Percentiles rank a stretch among this genome's conserved stretches.
phyloP scores from a whole-genome alignment of 495 filamentous ascomycete species.

The Aspergillus funiculosus region DNA sequence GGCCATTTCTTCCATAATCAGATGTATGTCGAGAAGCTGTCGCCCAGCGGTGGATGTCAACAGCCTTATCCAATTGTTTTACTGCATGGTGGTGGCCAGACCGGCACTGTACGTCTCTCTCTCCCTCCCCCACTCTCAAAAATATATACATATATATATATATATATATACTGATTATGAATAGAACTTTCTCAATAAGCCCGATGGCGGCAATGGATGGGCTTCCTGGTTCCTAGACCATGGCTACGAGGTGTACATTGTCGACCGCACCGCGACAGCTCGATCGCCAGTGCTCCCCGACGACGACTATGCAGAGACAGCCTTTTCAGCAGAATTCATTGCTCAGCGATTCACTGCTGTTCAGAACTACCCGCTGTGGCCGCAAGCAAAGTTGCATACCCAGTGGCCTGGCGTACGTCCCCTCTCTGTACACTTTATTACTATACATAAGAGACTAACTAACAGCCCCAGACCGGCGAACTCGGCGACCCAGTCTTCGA shows the following conservation, averaged over 20 bases:
- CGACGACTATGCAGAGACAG: constrained; percentile 23
- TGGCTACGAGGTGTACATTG: constrained; percentile 42
- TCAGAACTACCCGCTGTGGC: constrained; percentile 33
- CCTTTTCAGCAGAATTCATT: constrained; percentile 29
- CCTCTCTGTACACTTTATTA: not conserved
- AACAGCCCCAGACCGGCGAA: constrained; percentile 21
- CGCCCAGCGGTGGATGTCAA: constrained; percentile 22
- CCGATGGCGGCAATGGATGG: constrained; percentile 45
- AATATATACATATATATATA: too few relatives aligned
- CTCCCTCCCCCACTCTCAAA: not conserved
- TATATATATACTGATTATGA: too few relatives aligned
- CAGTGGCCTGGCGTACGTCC: constrained; percentile 39
- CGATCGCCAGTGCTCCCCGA: constrained; percentile 34
- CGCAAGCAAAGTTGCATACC: constrained; percentile 41
- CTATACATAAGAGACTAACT: not conserved
- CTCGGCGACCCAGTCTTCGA: constrained; percentile 41
- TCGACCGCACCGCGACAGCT: constrained; percentile 41
- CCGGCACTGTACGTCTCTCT: constrained; percentile 41
- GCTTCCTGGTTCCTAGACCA: constrained; percentile 40
- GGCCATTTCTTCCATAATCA: constrained; percentile 26
- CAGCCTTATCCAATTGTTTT: constrained; percentile 45
- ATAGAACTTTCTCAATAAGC: constrained; percentile 44
- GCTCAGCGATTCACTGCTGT: constrained; percentile 38
- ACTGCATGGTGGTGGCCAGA: constrained; percentile 48
- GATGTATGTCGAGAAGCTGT: constrained; percentile 54